Conservation (phyloP, 495 filamentous ascomycete species). For the Ascodesmis nigricans region DNA sequence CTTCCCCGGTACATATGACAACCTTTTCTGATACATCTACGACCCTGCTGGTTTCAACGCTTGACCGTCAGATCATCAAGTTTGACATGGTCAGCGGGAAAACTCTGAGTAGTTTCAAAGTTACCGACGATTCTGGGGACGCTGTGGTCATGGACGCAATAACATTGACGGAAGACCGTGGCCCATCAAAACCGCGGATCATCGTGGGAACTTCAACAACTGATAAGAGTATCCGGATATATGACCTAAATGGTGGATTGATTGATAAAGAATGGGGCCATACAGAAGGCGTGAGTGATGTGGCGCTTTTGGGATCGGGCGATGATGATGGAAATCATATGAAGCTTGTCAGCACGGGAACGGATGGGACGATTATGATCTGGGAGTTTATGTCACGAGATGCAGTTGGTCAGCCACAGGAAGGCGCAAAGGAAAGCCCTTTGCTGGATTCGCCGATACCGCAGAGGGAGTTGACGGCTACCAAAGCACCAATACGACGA, state of each 20-base stretch:
- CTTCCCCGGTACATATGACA: constrained; percentile 68
- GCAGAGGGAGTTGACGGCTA: constrained; percentile 28
- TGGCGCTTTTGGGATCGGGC: constrained; percentile 41
- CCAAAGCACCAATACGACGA: constrained; percentile 43
- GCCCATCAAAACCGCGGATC: constrained; percentile 27
- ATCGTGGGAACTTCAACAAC: constrained; percentile 71
- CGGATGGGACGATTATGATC: constrained; percentile 71
- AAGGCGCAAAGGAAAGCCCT: constrained; percentile 20
- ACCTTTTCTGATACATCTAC: constrained; percentile 36
- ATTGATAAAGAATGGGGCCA: constrained; percentile 83
- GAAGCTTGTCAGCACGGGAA: constrained; percentile 49
- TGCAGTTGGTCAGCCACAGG: constrained; percentile 27
- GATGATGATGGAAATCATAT: constrained; percentile 25
- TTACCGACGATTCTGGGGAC: constrained; percentile 58
- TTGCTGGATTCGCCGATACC: constrained; percentile 10
- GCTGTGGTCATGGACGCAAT: constrained; percentile 64
- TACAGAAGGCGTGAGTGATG: constrained; percentile 70
- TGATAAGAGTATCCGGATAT: constrained; percentile 82
- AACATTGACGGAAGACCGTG: constrained; percentile 30
- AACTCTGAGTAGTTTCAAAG: constrained; percentile 50
- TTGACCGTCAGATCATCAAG: constrained; percentile 58
- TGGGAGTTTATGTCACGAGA: constrained; percentile 31
- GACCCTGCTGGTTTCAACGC: constrained; percentile 49
- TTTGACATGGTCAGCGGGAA: constrained; percentile 56
- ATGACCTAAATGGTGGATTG: constrained; percentile 54